A percentile compares a stretch with the other conserved stretches of the same genome.
These are phyloP conservation scores for Neofusicoccum parvum DNA, from an alignment of 2,329 filamentous ascomycete genomes.

Conservation along the genomic window DNA sequence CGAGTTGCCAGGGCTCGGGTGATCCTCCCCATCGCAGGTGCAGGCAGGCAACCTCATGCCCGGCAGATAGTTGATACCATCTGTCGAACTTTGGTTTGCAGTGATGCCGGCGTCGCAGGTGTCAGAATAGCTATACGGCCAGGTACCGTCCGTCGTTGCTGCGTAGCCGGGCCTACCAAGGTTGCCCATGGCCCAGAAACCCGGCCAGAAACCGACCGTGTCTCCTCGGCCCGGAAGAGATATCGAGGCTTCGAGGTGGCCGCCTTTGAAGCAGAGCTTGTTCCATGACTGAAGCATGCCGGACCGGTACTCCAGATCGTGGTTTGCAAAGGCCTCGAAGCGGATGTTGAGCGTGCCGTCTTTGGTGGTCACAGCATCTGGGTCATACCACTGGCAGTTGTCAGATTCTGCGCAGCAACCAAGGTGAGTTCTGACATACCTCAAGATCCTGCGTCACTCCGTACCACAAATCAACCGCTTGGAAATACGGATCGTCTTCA, in stretches of 20 bases:
- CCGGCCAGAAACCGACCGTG: conserved; percentile 71
- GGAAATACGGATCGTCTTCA: conserved; percentile 69
- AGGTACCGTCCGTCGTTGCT: conserved; percentile 70
- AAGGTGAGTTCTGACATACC: conserved; percentile 38
- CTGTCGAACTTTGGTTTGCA: conserved; percentile 68
- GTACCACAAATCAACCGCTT: conserved; percentile 71
- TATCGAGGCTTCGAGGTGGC: conserved; percentile 69
- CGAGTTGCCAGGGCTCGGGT: conserved; percentile 66
- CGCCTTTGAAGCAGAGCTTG: conserved; percentile 72
- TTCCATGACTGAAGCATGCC: conserved; percentile 79
- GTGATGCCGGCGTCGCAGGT: conserved; percentile 71
- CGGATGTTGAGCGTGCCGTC: conserved; percentile 65
- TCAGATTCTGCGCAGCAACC: background rate
- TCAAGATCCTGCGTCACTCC: conserved; percentile 70
- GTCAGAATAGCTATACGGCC: conserved; percentile 73
- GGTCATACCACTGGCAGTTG: conserved; percentile 65
- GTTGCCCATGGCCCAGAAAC: conserved; percentile 77
- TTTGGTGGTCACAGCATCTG: conserved; percentile 64
- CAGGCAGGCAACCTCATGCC: conserved; percentile 72
- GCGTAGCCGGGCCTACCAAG: conserved; percentile 69
- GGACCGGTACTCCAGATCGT: conserved; percentile 67
- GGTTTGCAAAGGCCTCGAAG: conserved; percentile 67
- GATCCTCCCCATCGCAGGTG: conserved; percentile 65
- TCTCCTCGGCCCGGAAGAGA: conserved; percentile 69
- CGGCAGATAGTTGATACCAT: conserved; percentile 67